Conservation (phyloP, 2,329 filamentous ascomycete species). For the Lasiodiplodia sp. region DNA sequence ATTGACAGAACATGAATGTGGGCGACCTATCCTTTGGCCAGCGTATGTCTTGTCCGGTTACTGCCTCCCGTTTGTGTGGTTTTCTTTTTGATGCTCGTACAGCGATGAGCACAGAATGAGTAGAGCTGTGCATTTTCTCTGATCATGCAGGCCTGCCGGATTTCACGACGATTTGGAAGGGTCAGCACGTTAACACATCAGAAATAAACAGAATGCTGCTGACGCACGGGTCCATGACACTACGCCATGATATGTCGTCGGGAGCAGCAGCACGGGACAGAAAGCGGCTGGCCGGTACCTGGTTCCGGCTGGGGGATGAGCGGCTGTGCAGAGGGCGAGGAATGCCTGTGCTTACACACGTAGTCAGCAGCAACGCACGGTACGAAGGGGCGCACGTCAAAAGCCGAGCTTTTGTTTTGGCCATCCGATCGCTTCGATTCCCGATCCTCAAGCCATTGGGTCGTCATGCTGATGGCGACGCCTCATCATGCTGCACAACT, state of each 20-base stretch:
- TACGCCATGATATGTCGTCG: constrained; percentile 4
- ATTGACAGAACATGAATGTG: too few species aligned
- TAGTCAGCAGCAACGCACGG: constrained; percentile 14
- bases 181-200: background rate
- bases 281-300: background rate
- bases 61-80: too few species aligned
- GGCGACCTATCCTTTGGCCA: too few species aligned
- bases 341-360: constrained; percentile 8
- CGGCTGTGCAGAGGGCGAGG: constrained; percentile 6
- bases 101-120: too few species aligned
- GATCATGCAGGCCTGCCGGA: background rate
- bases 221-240: constrained; percentile 37
- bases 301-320: constrained; percentile 14
- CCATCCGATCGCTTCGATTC: constrained; percentile 15
- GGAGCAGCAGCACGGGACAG: constrained; percentile 10
- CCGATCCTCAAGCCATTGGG: background rate
- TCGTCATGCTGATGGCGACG: background rate
- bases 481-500: background rate
- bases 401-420: constrained; percentile 20
- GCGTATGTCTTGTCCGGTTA: too few species aligned
- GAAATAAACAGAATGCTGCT: constrained; percentile 52
- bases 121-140: too few species aligned
- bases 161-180: too few species aligned
- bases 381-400: constrained; percentile 10
- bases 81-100: too few species aligned